These are phyloP conservation scores for Acacia concinna DNA, from an alignment of 331 rosid species.

Conservation along the genomic window DNA sequence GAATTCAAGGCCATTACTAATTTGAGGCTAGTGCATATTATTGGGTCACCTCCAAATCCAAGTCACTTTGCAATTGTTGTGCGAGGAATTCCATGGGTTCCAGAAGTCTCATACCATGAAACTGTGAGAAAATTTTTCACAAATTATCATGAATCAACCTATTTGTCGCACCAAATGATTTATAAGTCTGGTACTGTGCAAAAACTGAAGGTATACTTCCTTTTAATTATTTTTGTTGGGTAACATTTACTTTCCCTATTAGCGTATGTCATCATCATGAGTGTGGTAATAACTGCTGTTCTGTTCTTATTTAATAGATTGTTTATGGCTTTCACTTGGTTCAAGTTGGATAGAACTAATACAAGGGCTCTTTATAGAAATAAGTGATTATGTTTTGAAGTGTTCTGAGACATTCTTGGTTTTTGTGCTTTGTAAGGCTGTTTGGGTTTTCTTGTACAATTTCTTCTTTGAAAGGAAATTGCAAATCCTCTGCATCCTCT, in stretches of 20 bases:
- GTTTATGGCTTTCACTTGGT: slow-evolving; percentile 19
- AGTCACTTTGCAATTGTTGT: slow-evolving; percentile 84
- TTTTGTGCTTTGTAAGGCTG: slow-evolving; percentile 12
- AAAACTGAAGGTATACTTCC: slow-evolving; percentile 62
- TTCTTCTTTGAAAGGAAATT: not conserved
- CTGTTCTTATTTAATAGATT: slow-evolving; percentile 1
- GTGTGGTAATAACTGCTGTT: not conserved
- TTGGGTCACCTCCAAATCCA: slow-evolving; percentile 62
- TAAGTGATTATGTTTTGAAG: not conserved
- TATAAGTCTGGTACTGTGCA: slow-evolving; percentile 64
- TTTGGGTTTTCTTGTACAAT: slow-evolving; percentile 10
- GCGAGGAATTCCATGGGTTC: slow-evolving; percentile 75
- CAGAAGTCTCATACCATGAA: slow-evolving; percentile 61
- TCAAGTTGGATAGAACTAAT: slow-evolving; percentile 16
- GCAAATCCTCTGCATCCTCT: slow-evolving; percentile 6
- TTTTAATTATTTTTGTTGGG: not conserved
- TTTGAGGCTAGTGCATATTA: slow-evolving; percentile 64
- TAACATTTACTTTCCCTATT: not conserved
- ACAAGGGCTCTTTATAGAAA: slow-evolving; percentile 12
- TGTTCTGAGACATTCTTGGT: not conserved
- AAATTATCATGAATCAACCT: slow-evolving; percentile 64
- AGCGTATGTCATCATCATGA: slow-evolving; percentile 1
- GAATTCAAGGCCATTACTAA: slow-evolving; percentile 61
- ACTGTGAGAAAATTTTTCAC: slow-evolving; percentile 66
- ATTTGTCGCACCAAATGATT: slow-evolving; percentile 95